These are phyloP conservation scores for Zymoseptoria tritici DNA, from an alignment of 2,329 filamentous ascomycete species.

Conservation along the genomic window DNA sequence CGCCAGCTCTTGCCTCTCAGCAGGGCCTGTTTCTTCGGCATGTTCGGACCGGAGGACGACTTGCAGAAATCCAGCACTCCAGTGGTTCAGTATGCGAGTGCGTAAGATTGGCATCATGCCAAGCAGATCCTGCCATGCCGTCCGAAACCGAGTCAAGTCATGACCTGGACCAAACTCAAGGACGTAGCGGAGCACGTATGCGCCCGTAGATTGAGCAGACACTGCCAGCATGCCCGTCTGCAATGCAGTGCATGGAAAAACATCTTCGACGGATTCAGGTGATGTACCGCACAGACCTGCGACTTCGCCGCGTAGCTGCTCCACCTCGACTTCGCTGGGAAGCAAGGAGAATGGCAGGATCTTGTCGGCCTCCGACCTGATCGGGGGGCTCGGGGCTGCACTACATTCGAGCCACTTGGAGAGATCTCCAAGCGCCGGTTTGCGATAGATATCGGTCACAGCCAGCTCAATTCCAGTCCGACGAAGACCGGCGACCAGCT, in stretches of 20 bases:
- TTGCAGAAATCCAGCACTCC: slow-evolving; percentile 8
- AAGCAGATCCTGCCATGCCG: slow-evolving; percentile 32
- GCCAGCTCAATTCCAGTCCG: slow-evolving; percentile 19
- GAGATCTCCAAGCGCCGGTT: slow-evolving; percentile 4
- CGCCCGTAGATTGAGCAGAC: slow-evolving; percentile 44
- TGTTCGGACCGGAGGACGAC: slow-evolving; percentile 24
- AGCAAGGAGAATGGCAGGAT: slow-evolving; percentile 4
- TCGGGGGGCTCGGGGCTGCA: no score
- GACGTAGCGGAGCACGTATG: slow-evolving; percentile 43
- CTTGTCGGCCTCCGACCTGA: not conserved
- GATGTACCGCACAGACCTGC: slow-evolving; percentile 8
- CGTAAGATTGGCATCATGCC: slow-evolving; percentile 31
- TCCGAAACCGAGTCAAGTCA: slow-evolving; percentile 27
- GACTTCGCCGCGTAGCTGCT: not conserved
- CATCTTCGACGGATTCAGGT: slow-evolving; percentile 36
- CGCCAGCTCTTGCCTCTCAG: slow-evolving; percentile 32
- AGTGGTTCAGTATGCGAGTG: slow-evolving; percentile 22
- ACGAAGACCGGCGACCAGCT: slow-evolving; percentile 34
- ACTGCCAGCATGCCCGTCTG: slow-evolving; percentile 42
- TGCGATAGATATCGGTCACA: slow-evolving; percentile 33
- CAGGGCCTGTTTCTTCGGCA: slow-evolving; percentile 34
- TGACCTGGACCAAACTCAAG: slow-evolving; percentile 16
- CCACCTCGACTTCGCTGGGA: not conserved
- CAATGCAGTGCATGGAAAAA: slow-evolving; percentile 37
- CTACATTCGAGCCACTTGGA: not conserved